Conservation (phyloP, 2,329 filamentous ascomycete genomes). For the Metarhizium guizhouense region DNA sequence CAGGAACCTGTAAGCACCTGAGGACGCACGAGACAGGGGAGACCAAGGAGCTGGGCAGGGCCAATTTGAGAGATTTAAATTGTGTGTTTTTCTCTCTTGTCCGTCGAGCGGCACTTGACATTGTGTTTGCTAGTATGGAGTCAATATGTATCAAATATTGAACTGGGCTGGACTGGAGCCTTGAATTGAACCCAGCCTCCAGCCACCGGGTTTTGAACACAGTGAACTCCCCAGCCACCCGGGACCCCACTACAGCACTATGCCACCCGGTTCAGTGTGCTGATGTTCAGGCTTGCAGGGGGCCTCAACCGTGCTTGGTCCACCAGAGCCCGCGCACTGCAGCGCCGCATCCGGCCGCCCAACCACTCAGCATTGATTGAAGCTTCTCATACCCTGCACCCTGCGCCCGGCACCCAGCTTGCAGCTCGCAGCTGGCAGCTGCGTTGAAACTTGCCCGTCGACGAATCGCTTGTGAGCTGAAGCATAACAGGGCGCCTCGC, state of each 20-base stretch:
- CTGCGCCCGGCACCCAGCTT: neutral
- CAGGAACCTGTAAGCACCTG: too few species aligned
- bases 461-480: neutral
- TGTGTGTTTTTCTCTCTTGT: too few species aligned
- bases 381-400: slow-evolving; percentile 13
- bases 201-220: neutral
- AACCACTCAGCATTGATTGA: slow-evolving; percentile 15
- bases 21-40: too few species aligned
- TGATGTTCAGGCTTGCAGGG: too few species aligned
- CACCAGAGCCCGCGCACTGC: too few species aligned
- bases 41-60: too few species aligned
- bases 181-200: neutral
- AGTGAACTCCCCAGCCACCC: neutral
- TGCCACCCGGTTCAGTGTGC: neutral
- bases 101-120: too few species aligned
- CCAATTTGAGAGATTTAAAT: too few species aligned
- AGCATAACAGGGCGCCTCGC: neutral
- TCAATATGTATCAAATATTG: too few species aligned
- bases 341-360: slow-evolving; percentile 5
- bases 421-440: neutral
- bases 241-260: neutral
- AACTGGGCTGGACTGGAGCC: too few species aligned
- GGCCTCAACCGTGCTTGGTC: too few species aligned
- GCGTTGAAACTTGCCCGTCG: neutral
- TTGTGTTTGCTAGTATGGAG: too few species aligned